Conservation (phyloP, 495 filamentous ascomycete genomes). For the Peziza echinospora region DNA sequence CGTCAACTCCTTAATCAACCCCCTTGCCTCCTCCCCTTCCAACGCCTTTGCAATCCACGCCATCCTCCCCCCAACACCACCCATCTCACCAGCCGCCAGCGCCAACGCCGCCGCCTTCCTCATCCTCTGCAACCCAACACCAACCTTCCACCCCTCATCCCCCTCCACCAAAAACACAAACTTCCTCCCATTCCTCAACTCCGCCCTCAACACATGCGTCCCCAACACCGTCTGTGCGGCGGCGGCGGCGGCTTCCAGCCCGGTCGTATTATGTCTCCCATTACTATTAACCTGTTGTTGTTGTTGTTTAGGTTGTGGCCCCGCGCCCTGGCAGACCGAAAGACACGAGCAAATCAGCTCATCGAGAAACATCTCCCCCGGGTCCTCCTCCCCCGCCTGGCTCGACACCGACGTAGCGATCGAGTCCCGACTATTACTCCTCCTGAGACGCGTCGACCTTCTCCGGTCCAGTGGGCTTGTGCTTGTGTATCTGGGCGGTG, state of each 20-base stretch:
- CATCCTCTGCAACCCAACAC: slow-evolving; percentile 53
- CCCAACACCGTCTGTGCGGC: no score
- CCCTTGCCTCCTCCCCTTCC: background rate
- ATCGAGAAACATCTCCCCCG: slow-evolving; percentile 14
- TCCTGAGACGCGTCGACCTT: slow-evolving; percentile 4
- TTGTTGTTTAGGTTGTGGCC: background rate
- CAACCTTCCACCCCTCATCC: slow-evolving; percentile 84
- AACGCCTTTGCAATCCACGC: background rate
- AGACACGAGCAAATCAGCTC: slow-evolving; percentile 7
- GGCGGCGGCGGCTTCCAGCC: slow-evolving; percentile 22
- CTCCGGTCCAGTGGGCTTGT: background rate
- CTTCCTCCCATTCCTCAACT: slow-evolving; percentile 55
- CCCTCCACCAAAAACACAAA: slow-evolving; percentile 68
- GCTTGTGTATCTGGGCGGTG: slow-evolving; percentile 4
- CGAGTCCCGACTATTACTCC: slow-evolving; percentile 8
- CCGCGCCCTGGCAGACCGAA: slow-evolving; percentile 1
- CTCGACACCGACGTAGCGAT: slow-evolving; percentile 6
- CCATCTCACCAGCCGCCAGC: background rate
- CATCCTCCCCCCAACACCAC: no score
- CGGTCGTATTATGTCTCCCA: background rate
- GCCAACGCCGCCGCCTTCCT: slow-evolving; percentile 28
- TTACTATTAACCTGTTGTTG: background rate
- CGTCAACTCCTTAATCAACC: background rate
- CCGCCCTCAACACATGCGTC: slow-evolving; percentile 63
- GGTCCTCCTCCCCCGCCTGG: slow-evolving; percentile 7